Conservation (phyloP, 805 yeast species). For the Allodekkera sacchari region DNA sequence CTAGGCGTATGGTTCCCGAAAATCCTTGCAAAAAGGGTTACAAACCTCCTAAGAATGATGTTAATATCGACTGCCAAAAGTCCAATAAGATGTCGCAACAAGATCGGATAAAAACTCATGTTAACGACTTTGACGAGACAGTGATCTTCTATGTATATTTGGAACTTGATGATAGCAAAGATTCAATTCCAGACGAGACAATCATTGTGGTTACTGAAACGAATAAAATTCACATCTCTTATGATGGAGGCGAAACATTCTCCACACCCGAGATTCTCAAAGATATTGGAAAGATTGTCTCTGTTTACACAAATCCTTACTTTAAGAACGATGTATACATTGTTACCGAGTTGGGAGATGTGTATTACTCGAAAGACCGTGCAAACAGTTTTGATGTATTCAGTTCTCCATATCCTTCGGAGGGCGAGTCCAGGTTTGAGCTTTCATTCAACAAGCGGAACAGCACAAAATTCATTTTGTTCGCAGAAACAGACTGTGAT, state of each 20-base stretch:
- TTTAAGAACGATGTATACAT: slow-evolving; percentile 49
- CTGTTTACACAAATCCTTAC: slow-evolving; percentile 55
- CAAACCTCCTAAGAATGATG: slow-evolving; percentile 13
- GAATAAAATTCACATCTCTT: slow-evolving; percentile 53
- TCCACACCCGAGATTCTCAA: slow-evolving; percentile 24
- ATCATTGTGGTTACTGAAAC: slow-evolving; percentile 50
- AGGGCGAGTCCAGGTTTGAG: slow-evolving; percentile 27
- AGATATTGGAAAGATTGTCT: slow-evolving; percentile 33
- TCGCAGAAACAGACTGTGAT: slow-evolving; percentile 55
- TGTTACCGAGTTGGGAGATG: slow-evolving; percentile 37
- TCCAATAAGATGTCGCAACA: slow-evolving; percentile 10
- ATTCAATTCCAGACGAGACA: slow-evolving; percentile 48
- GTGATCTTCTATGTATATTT: slow-evolving; percentile 53
- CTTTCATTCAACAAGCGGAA: slow-evolving; percentile 57
- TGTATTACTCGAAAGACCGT: slow-evolving; percentile 60
- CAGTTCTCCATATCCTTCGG: slow-evolving; percentile 36
- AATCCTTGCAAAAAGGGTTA: slow-evolving; percentile 21
- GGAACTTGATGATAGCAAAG: slow-evolving; percentile 35
- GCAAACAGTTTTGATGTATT: slow-evolving; percentile 46
- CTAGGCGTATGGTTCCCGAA: slow-evolving; percentile 19
- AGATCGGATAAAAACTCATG: slow-evolving; percentile 27
- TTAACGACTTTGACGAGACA: slow-evolving; percentile 41
- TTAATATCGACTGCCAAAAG: slow-evolving; percentile 30
- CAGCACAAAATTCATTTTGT: slow-evolving; percentile 55
- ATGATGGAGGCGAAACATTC: slow-evolving; percentile 56